Conservation (phyloP, 2,329 filamentous ascomycete species). For the Epichloe hybrida region DNA sequence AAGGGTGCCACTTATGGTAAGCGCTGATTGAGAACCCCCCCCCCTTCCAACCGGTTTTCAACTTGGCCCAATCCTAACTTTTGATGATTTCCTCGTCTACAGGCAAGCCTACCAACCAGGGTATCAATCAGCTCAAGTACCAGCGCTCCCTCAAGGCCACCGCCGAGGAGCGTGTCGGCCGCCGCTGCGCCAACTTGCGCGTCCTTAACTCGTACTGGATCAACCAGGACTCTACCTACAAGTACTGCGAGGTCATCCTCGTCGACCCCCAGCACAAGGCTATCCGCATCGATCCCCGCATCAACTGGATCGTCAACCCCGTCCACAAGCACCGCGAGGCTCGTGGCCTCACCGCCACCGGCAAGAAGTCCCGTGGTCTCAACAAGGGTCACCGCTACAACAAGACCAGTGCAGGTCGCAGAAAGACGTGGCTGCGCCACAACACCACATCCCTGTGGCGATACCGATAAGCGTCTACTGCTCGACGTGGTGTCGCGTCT, state of each 20-base stretch:
- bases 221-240: constrained; percentile 99
- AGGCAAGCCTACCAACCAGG: constrained; percentile 99
- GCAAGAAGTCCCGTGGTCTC: constrained; percentile 99
- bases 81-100: constrained; percentile 9
- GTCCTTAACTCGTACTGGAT: constrained; percentile 99
- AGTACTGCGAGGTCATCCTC: constrained; percentile 99
- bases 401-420: constrained; percentile 92
- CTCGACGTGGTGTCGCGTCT: not conserved
- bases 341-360: constrained; percentile 92
- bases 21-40: constrained; percentile 15
- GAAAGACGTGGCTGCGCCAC: constrained; percentile 99
- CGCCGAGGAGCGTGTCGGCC: constrained; percentile 98
- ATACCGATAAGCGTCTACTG: constrained; percentile 58
- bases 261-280: constrained; percentile 99
- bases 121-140: constrained; percentile 99
- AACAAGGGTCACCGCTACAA: constrained; percentile 99
- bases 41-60: too few species aligned
- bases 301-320: constrained; percentile 99
- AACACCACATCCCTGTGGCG: constrained; percentile 99
- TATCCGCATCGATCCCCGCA: constrained; percentile 95
- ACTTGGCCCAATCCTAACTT: not conserved
- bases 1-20: constrained; percentile 99
- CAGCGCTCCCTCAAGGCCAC: constrained; percentile 96
- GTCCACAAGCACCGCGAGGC: constrained; percentile 99
- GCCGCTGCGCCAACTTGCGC: constrained; percentile 96